Conservation (phyloP, 169 alveolate species). For the Amoebophrya sp. region DNA sequence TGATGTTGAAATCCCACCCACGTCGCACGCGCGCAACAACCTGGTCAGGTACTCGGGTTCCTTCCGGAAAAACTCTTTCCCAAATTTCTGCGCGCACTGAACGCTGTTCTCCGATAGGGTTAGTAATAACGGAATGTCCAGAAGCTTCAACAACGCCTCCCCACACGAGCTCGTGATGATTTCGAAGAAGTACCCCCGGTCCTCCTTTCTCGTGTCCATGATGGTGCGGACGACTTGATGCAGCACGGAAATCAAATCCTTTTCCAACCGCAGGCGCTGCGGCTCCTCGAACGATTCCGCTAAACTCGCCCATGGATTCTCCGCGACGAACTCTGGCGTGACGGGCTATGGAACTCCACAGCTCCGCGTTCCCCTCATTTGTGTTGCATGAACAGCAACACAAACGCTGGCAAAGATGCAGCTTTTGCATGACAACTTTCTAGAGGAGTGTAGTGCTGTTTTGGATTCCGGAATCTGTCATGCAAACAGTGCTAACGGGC, state of each 20-base stretch:
- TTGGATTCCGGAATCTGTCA: too few relatives aligned
- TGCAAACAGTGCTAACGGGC: too few relatives aligned
- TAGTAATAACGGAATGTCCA: neutral
- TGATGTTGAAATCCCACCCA: too few relatives aligned
- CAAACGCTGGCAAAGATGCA: too few relatives aligned
- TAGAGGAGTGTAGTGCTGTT: too few relatives aligned
- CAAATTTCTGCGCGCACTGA: neutral
- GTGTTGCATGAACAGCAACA: too few relatives aligned
- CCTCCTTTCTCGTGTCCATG: neutral
- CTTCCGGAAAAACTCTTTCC: neutral
- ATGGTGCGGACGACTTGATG: neutral
- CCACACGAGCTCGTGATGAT: neutral
- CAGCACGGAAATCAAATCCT: neutral
- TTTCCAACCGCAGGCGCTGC: neutral
- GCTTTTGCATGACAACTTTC: too few relatives aligned
- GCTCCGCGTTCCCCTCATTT: too few relatives aligned
- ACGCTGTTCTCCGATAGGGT: neutral
- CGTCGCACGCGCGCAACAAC: neutral
- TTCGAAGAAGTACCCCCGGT: neutral
- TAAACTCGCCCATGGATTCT: neutral
- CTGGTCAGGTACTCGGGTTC: neutral
- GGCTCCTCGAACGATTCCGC: neutral
- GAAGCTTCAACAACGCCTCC: neutral
- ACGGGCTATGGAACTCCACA: too few relatives aligned
- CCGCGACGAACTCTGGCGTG: constrained; percentile 7